Conservation (phyloP, 352 stramenopile genomes). For the Saprolegnia parasitica region DNA sequence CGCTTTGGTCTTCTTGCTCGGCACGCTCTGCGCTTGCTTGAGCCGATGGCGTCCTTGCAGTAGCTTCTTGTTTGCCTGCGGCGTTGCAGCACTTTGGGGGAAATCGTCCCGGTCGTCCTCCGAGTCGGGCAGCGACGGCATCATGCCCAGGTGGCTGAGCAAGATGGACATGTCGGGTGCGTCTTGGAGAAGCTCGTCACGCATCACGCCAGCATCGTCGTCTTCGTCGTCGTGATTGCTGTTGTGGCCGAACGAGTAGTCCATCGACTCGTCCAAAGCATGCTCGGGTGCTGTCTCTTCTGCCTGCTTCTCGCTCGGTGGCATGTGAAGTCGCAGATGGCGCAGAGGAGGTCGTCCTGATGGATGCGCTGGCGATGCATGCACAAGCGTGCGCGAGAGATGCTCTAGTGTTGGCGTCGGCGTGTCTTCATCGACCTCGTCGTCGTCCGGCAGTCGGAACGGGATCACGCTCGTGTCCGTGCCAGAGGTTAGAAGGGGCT, state of each 20-base stretch:
- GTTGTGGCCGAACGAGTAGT: neutral
- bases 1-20: neutral
- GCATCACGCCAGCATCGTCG: no score
- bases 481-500: constrained; percentile 1
- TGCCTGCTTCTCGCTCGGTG: neutral
- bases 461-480: neutral
- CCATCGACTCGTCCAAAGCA: neutral
- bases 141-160: neutral
- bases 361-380: neutral
- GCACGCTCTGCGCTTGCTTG: neutral
- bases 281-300: neutral
- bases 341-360: no score
- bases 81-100: neutral
- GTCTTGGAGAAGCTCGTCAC: neutral
- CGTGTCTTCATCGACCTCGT: neutral
- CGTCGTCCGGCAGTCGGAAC: neutral
- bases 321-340: no score
- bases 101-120: neutral
- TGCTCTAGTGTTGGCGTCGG: neutral
- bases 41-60: neutral
- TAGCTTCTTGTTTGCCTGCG: neutral
- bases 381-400: neutral
- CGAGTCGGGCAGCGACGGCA: neutral
- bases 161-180: neutral
- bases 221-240: neutral